phyloP scores from a whole-genome alignment of 73 alveolate species.

The Durusdinium trenchii region DNA sequence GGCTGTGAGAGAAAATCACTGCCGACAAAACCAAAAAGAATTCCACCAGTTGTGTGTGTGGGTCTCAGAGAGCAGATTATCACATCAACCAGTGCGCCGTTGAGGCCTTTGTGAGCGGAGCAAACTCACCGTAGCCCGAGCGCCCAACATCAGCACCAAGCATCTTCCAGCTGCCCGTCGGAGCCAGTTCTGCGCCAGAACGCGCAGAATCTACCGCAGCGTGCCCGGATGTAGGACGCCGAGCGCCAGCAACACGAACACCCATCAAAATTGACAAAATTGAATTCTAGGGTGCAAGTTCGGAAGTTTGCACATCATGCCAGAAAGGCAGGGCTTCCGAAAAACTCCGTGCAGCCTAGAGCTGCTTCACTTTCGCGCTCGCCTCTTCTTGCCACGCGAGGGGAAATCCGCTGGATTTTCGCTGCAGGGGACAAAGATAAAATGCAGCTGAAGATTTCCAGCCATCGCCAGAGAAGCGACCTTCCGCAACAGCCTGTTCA shows the following conservation, averaged over 20 bases:
- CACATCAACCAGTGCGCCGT: too few relatives aligned
- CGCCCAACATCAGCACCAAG: slow-evolving; percentile 45
- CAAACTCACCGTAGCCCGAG: slow-evolving; percentile 55
- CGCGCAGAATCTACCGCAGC: slow-evolving; percentile 8
- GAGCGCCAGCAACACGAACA: slow-evolving; percentile 9
- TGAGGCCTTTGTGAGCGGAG: slow-evolving; percentile 44
- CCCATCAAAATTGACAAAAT: too few relatives aligned
- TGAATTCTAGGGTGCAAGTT: neutral
- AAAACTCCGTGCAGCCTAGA: neutral
- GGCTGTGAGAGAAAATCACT: too few relatives aligned
- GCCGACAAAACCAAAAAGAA: too few relatives aligned
- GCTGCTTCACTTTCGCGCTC: neutral
- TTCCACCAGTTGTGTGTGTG: too few relatives aligned
- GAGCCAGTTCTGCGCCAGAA: neutral
- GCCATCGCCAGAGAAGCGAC: neutral
- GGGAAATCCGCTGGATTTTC: slow-evolving; percentile 33
- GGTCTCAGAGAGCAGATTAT: too few relatives aligned
- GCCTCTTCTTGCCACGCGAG: slow-evolving; percentile 17
- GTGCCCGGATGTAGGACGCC: slow-evolving; percentile 41
- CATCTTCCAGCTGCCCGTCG: slow-evolving; percentile 73
- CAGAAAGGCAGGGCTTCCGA: neutral
- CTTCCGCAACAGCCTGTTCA: slow-evolving; percentile 25
- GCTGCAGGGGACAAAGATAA: neutral
- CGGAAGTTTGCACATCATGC: slow-evolving; percentile 55
- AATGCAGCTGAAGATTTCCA: slow-evolving; percentile 10